Percentiles rank a stretch among this genome's conserved stretches.
These are phyloP conservation scores for Erythrophleum ivorense DNA, from an alignment of 331 rosid species.

Conservation along the genomic window DNA sequence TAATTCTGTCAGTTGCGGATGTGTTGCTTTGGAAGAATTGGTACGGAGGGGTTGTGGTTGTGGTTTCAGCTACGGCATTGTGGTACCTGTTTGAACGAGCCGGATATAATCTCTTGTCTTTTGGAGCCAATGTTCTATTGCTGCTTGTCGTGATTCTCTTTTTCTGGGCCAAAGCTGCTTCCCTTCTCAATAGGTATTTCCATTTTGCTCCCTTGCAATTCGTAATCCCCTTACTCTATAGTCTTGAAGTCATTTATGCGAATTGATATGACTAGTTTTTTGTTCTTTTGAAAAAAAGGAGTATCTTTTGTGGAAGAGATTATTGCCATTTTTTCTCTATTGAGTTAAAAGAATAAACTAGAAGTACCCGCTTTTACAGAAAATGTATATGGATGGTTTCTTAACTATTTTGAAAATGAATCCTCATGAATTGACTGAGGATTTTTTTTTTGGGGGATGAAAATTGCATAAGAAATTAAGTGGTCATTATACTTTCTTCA, in stretches of 20 bases:
- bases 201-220: neutral
- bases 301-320: neutral
- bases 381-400: conserved; percentile 1
- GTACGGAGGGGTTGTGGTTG: conserved; percentile 62
- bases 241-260: neutral
- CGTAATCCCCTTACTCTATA: neutral
- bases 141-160: conserved; percentile 86
- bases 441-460: neutral
- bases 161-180: conserved; percentile 95
- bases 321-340: neutral
- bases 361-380: too few species aligned
- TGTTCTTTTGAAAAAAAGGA: neutral
- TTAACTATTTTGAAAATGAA: neutral
- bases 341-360: neutral
- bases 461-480: neutral
- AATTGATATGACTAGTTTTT: neutral
- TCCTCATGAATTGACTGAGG: neutral
- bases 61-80: conserved; percentile 66
- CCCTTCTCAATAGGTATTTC: conserved; percentile 86
- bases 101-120: conserved; percentile 82
- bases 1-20: conserved; percentile 71
- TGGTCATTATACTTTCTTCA: conserved; percentile 26
- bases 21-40: conserved; percentile 90
- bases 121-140: conserved; percentile 84
- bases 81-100: conserved; percentile 91